phyloP scores from a whole-genome alignment of 768 basidiomycete species.

The Phylloporus sp. region DNA sequence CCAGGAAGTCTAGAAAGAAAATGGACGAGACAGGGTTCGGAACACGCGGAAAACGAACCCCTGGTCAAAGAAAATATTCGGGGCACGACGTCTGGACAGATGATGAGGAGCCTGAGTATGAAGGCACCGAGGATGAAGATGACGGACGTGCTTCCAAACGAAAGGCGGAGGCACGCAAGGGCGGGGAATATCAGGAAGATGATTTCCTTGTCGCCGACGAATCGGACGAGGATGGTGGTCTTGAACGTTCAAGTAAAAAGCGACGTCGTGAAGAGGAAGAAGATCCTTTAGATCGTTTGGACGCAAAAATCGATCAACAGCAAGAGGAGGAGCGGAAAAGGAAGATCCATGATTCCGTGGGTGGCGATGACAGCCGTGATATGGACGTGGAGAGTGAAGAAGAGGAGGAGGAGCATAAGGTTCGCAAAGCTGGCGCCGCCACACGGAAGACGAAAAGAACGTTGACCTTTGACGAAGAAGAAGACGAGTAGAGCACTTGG shows the following conservation, averaged over 20 bases:
- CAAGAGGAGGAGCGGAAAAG: slow-evolving; percentile 52
- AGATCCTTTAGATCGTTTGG: slow-evolving; percentile 65
- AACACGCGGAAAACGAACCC: slow-evolving; percentile 44
- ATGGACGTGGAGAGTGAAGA: slow-evolving; percentile 76
- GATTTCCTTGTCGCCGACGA: slow-evolving; percentile 81
- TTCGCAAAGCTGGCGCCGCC: slow-evolving; percentile 51
- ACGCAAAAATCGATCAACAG: slow-evolving; percentile 57
- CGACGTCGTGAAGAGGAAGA: slow-evolving; percentile 40
- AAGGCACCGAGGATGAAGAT: slow-evolving; percentile 60
- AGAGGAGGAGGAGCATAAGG: slow-evolving; percentile 67
- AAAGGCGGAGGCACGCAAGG: slow-evolving; percentile 45
- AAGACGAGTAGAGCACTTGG: slow-evolving; percentile 35
- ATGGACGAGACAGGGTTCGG: slow-evolving; percentile 48
- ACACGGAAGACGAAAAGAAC: slow-evolving; percentile 52
- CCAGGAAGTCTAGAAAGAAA: slow-evolving; percentile 61
- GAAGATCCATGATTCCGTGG: slow-evolving; percentile 30
- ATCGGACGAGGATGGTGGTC: slow-evolving; percentile 58
- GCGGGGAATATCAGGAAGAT: slow-evolving; percentile 77
- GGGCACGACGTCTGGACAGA: slow-evolving; percentile 60
- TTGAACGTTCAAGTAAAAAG: slow-evolving; percentile 33
- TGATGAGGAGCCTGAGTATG: slow-evolving; percentile 60
- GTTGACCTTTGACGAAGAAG: slow-evolving; percentile 55
- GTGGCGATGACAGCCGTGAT: slow-evolving; percentile 39
- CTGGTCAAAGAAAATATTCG: slow-evolving; percentile 38
- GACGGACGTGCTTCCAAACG: slow-evolving; percentile 42